These are phyloP conservation scores for Solanum chilense DNA, from an alignment of 257 asterid genomes.

Conservation along the genomic window DNA sequence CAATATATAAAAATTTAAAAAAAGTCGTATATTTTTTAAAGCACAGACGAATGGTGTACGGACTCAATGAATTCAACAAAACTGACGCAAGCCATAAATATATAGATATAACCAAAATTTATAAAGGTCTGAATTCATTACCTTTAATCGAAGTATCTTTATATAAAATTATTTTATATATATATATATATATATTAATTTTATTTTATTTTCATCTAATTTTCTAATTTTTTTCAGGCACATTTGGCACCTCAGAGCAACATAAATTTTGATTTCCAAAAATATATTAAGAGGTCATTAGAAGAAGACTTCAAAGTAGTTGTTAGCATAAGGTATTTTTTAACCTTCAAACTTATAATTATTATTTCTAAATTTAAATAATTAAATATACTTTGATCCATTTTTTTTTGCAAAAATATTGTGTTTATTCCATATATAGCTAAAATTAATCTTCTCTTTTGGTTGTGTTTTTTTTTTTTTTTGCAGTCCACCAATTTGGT, in stretches of 20 bases:
- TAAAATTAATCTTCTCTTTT: too few species aligned
- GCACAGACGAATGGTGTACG: background rate
- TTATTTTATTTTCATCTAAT: background rate
- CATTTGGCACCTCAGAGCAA: conserved; percentile 88
- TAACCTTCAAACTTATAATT: background rate
- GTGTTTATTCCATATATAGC: background rate
- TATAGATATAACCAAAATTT: background rate
- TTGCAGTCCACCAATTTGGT: conserved; percentile 83
- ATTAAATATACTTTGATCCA: background rate
- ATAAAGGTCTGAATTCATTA: background rate
- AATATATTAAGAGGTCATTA: conserved; percentile 77
- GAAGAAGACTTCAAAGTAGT: conserved; percentile 97
- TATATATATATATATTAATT: too few species aligned
- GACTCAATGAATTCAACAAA: background rate
- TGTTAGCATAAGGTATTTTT: conserved; percentile 75
- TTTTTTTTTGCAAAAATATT: too few species aligned
- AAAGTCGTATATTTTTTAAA: background rate
- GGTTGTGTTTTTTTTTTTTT: background rate
- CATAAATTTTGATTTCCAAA: conserved; percentile 56
- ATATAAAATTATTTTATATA: too few species aligned
- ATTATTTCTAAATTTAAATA: background rate
- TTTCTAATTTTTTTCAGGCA: conserved; percentile 33
- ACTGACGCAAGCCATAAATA: background rate
- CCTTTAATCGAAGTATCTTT: too few species aligned
- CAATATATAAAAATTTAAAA: background rate